Conservation (phyloP, 257 asterid genomes). For the Nicotiana sylvestris region DNA sequence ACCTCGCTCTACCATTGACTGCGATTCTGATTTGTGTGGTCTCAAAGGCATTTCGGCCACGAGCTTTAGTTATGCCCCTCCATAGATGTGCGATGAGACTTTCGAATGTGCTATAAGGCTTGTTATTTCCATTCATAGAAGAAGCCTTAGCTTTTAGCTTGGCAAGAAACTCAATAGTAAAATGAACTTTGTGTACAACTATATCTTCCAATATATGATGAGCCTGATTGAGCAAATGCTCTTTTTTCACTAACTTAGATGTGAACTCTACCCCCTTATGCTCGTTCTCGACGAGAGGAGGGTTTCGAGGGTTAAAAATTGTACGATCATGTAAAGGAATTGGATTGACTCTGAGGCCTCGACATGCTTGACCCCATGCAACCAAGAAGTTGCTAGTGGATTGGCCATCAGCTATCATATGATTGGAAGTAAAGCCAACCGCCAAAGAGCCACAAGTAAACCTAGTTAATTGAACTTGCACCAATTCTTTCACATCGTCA, state of each 20-base stretch:
- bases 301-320: too few relatives aligned
- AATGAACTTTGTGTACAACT: constrained; percentile 49
- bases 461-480: constrained; percentile 71
- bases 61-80: constrained; percentile 62
- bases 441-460: constrained; percentile 73
- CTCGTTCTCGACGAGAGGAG: constrained; percentile 43
- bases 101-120: constrained; percentile 66
- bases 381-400: constrained; percentile 64
- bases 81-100: constrained; percentile 74
- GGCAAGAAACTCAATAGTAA: constrained; percentile 44
- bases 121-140: constrained; percentile 20
- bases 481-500: constrained; percentile 50
- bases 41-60: constrained; percentile 39
- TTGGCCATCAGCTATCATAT: constrained; percentile 60
- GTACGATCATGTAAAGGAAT: constrained; percentile 49
- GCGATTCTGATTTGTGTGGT: constrained; percentile 61
- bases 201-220: constrained; percentile 32
- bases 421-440: constrained; percentile 76
- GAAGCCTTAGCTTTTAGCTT: constrained; percentile 62
- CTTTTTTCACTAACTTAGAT: constrained; percentile 13
- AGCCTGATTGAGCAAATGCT: constrained; percentile 13
- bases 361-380: constrained; percentile 78
- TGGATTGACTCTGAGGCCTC: constrained; percentile 38
- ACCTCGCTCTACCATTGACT: constrained; percentile 61
- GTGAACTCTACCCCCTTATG: constrained; percentile 59